Percentiles rank a stretch among this genome's conserved stretches.
Conservation (phyloP, 345 rosid species). For the Melastoma malabathricum region DNA sequence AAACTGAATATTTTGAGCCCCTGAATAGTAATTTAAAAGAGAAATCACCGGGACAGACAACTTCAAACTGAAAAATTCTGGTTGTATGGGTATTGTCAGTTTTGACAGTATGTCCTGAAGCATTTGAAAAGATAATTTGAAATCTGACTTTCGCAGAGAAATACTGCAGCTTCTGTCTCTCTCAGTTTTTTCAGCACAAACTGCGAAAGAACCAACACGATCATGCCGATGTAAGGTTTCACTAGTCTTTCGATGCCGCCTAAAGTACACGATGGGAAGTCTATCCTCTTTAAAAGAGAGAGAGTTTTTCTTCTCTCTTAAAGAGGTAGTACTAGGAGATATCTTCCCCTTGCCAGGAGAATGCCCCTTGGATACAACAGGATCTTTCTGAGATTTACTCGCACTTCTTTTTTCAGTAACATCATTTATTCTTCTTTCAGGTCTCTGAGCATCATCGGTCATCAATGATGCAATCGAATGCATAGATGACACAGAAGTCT, state of each 20-base stretch:
- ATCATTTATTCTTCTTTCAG: slow-evolving; percentile 16
- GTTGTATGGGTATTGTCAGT: slow-evolving; percentile 11
- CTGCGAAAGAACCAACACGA: slow-evolving; percentile 10
- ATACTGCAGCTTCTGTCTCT: slow-evolving; percentile 7
- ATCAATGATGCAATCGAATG: slow-evolving; percentile 8
- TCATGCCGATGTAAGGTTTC: slow-evolving; percentile 6
- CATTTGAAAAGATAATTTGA: too few species aligned
- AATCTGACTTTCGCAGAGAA: too few species aligned
- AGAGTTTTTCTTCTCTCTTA: slow-evolving; percentile 19
- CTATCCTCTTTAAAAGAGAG: slow-evolving; percentile 21
- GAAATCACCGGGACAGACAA: slow-evolving; percentile 25
- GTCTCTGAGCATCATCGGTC: slow-evolving; percentile 16
- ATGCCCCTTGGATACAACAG: slow-evolving; percentile 19
- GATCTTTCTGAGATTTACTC: slow-evolving; percentile 16
- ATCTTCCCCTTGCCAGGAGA: slow-evolving; percentile 15
- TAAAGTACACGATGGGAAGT: slow-evolving; percentile 62
- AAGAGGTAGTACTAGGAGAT: neutral
- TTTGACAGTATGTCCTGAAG: too few species aligned
- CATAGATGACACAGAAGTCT: slow-evolving; percentile 17
- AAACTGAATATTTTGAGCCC: slow-evolving; percentile 27
- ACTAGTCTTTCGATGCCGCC: slow-evolving; percentile 49
- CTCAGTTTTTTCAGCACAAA: slow-evolving; percentile 14
- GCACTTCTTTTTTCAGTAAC: slow-evolving; percentile 14
- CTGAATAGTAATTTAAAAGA: slow-evolving; percentile 17
- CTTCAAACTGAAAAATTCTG: slow-evolving; percentile 23